phyloP scores from a whole-genome alignment of 2,329 filamentous ascomycete genomes.

The Fusarium sp. region DNA sequence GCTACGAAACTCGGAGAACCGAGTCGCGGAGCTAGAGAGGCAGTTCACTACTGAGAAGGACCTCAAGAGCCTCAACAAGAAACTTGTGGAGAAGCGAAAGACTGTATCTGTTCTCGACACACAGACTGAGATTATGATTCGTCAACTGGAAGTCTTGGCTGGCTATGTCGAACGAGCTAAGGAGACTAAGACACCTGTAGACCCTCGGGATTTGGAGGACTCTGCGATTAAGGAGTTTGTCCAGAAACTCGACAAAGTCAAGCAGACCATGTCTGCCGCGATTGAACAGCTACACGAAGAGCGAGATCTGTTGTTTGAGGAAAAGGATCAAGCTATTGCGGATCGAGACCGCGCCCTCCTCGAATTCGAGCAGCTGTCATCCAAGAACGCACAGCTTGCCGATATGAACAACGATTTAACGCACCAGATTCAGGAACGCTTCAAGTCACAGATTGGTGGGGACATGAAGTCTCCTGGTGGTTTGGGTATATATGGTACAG shows the following conservation, averaged over 20 bases:
- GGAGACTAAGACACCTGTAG: constrained; percentile 83
- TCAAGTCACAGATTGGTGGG: constrained; percentile 81
- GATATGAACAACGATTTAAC: constrained; percentile 97
- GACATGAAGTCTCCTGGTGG: constrained; percentile 67
- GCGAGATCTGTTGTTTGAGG: constrained; percentile 85
- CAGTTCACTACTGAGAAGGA: constrained; percentile 78
- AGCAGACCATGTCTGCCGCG: constrained; percentile 69
- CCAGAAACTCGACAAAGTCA: constrained; percentile 76
- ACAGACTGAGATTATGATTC: constrained; percentile 94
- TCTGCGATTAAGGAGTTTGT: constrained; percentile 93
- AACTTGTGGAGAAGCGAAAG: constrained; percentile 91
- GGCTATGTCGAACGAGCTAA: constrained; percentile 91
- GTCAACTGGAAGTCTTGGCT: constrained; percentile 89
- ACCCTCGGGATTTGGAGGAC: constrained; percentile 87
- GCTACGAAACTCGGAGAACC: constrained; percentile 84
- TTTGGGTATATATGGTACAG: constrained; percentile 70
- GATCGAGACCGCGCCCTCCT: constrained; percentile 94
- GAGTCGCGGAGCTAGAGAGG: constrained; percentile 88
- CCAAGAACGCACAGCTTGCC: constrained; percentile 93
- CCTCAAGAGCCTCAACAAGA: constrained; percentile 84
- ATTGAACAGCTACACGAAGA: constrained; percentile 77
- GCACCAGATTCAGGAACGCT: constrained; percentile 92
- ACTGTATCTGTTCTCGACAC: constrained; percentile 96
- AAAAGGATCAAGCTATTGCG: constrained; percentile 84
- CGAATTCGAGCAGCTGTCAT: constrained; percentile 94